phyloP scores from a whole-genome alignment of 2,329 filamentous ascomycete species.

The Lachnellula hyalina region DNA sequence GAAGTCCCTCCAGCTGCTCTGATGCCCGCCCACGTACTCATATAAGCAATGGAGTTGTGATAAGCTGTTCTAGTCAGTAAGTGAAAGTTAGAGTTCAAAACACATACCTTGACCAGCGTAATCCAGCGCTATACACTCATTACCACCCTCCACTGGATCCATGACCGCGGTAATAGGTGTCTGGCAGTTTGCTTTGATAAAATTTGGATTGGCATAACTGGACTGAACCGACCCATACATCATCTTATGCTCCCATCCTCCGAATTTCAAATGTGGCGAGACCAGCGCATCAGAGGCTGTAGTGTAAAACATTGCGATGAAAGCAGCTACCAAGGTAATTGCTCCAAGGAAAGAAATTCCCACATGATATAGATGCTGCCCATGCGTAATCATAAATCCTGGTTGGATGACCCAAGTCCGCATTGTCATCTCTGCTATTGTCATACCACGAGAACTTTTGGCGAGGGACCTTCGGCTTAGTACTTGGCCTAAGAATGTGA shows the following conservation, averaged over 20 bases:
- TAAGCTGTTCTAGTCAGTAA: constrained; percentile 41
- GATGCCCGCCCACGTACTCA: constrained; percentile 48
- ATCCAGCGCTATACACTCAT: constrained; percentile 63
- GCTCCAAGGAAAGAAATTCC: constrained; percentile 58
- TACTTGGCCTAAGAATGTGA: constrained; percentile 68
- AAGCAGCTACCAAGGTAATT: constrained; percentile 57
- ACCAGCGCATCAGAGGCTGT: constrained; percentile 72
- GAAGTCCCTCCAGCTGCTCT: constrained; percentile 38
- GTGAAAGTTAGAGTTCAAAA: not conserved
- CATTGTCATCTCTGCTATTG: constrained; percentile 72
- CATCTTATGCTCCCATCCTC: constrained; percentile 42
- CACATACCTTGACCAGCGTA: constrained; percentile 57
- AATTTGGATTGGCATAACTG: constrained; percentile 58
- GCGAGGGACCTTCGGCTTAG: constrained; percentile 50
- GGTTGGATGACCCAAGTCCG: constrained; percentile 69
- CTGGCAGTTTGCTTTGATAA: constrained; percentile 51
- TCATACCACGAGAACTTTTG: constrained; percentile 56
- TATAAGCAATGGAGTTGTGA: constrained; percentile 62
- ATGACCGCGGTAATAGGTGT: constrained; percentile 48
- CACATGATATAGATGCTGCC: constrained; percentile 58
- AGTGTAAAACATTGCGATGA: constrained; percentile 68
- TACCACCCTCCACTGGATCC: constrained; percentile 38
- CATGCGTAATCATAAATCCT: constrained; percentile 67
- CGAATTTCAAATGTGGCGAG: constrained; percentile 62
- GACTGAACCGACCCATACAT: constrained; percentile 54